Evolutionary conservation across 2,329 filamentous ascomycete species (phyloP), one percentile per base, ranked within the genome.

Genomic region (Tolypocladium guangdongense): DNA sequence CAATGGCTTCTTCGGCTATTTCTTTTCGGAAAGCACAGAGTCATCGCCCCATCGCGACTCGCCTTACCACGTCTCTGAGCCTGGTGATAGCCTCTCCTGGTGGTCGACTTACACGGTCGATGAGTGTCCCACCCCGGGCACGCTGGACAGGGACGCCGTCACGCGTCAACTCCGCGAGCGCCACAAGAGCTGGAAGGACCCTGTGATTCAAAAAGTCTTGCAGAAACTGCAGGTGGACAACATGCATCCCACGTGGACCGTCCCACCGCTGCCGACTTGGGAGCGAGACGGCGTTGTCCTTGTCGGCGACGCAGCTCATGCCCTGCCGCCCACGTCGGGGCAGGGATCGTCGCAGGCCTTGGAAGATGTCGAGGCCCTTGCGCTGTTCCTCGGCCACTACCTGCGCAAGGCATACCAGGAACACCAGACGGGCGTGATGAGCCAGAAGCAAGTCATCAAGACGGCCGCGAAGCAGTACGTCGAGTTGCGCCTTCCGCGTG

Each of bases 1-100:
- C 36, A 61, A 59, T 33, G 59, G 59, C 16, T 61, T 59, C 55
- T 61, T 61, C 49, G 58, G 59, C 24, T 61, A 61, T 12, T 61
- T 55, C 30, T 57, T 57, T 37, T 18, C 55, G 16, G 53, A 60
- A 2, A 60, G 57, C 27, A 12, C 52, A 4, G n/a, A 41, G 7
- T 54, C 52, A 16, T 54, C 53, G 33, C 50, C 57, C 4, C 37
- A 58, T 30, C 57, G 58, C 18, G 58, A 59, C 7, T 60, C 58
- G 11, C 58, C 59, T 1, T 58, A 55, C 35, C 37, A 54, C 32
- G 49, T 58, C 24, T 61, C 59, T 1, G 47, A 56, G 36, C 57
- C 58, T 1, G 58, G 58, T 1, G 53, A 59, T 5, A 53, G 49
- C 7, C 49, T 61, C 4, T 55, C 45, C 20, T 61, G 59, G 59